phyloP scores from a whole-genome alignment of 1,284 basidiomycete species.

The Tilletia caries region DNA sequence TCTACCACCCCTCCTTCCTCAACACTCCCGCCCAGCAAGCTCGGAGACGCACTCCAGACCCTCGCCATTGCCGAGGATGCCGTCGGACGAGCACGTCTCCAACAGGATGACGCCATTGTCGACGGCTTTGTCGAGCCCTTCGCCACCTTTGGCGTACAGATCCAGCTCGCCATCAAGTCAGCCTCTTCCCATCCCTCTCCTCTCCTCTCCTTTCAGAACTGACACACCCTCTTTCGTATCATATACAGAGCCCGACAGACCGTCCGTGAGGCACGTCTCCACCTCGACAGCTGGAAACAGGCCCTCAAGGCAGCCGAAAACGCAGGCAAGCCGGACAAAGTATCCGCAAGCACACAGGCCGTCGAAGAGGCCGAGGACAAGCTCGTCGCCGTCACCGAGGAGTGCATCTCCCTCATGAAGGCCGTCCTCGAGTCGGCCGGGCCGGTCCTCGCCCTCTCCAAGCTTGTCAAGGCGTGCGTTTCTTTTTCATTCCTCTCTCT shows the following conservation, averaged over 20 bases:
- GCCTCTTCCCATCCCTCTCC: neutral
- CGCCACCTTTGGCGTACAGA: slow-evolving; percentile 55
- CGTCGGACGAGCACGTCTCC: slow-evolving; percentile 76
- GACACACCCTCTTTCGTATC: neutral
- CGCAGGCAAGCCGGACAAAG: slow-evolving; percentile 29
- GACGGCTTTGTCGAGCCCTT: slow-evolving; percentile 81
- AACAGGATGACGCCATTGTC: slow-evolving; percentile 75
- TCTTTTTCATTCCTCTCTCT: neutral
- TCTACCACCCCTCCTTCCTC: slow-evolving; percentile 20
- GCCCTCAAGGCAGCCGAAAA: slow-evolving; percentile 43
- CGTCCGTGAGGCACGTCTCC: slow-evolving; percentile 48
- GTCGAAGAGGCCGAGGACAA: slow-evolving; percentile 54
- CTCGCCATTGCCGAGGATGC: slow-evolving; percentile 84
- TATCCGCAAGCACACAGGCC: slow-evolving; percentile 21
- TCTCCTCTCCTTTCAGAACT: neutral
- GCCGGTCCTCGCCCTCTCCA: slow-evolving; percentile 86
- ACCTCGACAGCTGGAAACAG: slow-evolving; percentile 50
- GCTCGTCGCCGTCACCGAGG: slow-evolving; percentile 93
- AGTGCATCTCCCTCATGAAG: slow-evolving; percentile 97
- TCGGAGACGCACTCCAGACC: slow-evolving; percentile 68
- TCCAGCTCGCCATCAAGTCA: slow-evolving; percentile 45
- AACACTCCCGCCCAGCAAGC: slow-evolving; percentile 35
- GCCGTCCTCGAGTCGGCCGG: slow-evolving; percentile 95
- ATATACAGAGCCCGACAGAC: slow-evolving; percentile 37
- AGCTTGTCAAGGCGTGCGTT: slow-evolving; percentile 81